A percentile compares a stretch with the other conserved stretches of the same genome.
phyloP scores from a whole-genome alignment of 169 alveolate species.

The Fabrea salina region DNA sequence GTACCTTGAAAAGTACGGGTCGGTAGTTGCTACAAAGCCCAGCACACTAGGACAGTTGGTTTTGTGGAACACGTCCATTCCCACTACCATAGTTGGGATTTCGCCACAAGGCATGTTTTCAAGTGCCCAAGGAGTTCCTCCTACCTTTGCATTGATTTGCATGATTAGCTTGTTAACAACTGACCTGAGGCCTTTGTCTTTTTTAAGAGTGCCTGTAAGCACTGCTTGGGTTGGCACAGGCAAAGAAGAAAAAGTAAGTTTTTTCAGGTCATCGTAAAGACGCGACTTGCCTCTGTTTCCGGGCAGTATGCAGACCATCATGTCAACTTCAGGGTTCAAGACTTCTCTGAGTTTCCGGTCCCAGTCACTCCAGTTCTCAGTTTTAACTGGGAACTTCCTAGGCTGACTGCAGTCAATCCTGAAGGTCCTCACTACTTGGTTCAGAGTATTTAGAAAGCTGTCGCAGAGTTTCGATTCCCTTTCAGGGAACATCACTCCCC shows the following conservation, averaged over 20 bases:
- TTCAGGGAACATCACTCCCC: conserved; percentile 65
- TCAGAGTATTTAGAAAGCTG: conserved; percentile 39
- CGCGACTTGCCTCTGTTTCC: conserved; percentile 57
- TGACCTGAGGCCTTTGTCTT: conserved; percentile 50
- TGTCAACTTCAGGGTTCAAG: conserved; percentile 16
- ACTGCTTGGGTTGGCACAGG: conserved; percentile 69
- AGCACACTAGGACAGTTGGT: conserved; percentile 34
- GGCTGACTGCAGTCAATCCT: conserved; percentile 58
- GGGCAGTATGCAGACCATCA: conserved; percentile 46
- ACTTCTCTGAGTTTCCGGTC: not conserved
- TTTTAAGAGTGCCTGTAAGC: conserved; percentile 38
- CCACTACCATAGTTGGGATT: conserved; percentile 66
- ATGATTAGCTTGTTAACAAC: conserved; percentile 58
- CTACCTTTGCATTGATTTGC: conserved; percentile 66
- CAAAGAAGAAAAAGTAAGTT: conserved; percentile 9
- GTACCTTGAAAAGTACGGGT: conserved; percentile 38
- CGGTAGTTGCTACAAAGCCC: conserved; percentile 65
- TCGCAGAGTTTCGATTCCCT: conserved; percentile 49
- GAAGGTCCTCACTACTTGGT: conserved; percentile 38
- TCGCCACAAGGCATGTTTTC: conserved; percentile 56
- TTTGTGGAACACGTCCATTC: conserved; percentile 63
- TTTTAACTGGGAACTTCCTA: conserved; percentile 22
- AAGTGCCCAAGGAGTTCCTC: conserved; percentile 74
- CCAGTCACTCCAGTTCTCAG: conserved; percentile 49
- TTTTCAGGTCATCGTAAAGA: conserved; percentile 55